Evolutionary conservation across 768 basidiomycete species (phyloP).

Genomic region (Pulveroboletus frians): DNA sequence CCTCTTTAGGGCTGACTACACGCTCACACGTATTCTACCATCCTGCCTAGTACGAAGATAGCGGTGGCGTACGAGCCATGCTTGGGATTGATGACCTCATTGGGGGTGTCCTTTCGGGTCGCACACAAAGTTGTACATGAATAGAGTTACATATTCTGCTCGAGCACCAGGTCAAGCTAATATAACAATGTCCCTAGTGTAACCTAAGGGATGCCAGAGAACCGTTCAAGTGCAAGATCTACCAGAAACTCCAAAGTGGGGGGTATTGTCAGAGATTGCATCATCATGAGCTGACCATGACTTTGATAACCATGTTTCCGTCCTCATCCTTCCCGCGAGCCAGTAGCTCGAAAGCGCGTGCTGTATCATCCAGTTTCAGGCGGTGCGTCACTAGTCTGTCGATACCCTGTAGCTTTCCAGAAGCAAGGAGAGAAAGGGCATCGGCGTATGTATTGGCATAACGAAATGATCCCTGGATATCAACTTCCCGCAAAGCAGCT

Average conservation of each 20-base stretch:
- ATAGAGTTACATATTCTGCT: constrained; percentile 24
- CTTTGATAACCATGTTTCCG: constrained; percentile 83
- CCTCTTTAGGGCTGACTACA: background rate
- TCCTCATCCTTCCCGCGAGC: constrained; percentile 70
- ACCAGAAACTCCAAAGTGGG: constrained; percentile 2
- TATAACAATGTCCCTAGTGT: constrained; percentile 9
- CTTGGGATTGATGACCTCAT: constrained; percentile 12
- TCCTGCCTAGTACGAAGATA: constrained; percentile 8
- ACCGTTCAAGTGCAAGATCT: constrained; percentile 6
- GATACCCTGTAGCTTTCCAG: constrained; percentile 59
- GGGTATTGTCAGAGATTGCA: background rate
- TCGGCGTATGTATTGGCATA: constrained; percentile 87
- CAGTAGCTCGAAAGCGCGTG: constrained; percentile 78
- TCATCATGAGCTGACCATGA: constrained; percentile 61
- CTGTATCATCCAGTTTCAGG: constrained; percentile 57
- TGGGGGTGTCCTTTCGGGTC: background rate
- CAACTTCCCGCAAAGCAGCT: constrained; percentile 84
- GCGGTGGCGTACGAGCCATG: background rate
- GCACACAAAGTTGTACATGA: constrained; percentile 3
- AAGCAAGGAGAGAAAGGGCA: constrained; percentile 70
- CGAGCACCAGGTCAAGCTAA: constrained; percentile 6
- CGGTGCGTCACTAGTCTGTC: constrained; percentile 79
- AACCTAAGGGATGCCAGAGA: constrained; percentile 10
- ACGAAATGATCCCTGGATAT: constrained; percentile 87
- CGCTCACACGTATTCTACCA: constrained; percentile 9